Evolutionary conservation across 768 basidiomycete species (phyloP).

Genomic region (Lactarius deliciosus): DNA sequence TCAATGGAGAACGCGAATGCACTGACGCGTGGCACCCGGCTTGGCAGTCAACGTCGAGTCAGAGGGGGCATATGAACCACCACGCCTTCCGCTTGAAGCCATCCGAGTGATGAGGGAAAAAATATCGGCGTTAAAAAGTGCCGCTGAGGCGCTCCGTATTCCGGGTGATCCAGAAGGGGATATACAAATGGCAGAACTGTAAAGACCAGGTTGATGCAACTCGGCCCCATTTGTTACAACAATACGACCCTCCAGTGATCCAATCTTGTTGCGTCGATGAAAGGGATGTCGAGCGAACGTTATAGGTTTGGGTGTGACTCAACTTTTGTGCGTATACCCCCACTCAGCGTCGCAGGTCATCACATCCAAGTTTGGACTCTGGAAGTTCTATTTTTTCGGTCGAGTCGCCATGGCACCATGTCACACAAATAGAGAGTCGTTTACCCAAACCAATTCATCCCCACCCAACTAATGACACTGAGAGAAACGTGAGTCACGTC

Average conservation of each 20-base stretch:
- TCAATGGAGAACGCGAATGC: background rate
- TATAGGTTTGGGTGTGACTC: background rate
- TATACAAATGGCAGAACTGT: conserved; percentile 53
- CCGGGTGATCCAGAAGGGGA: conserved; percentile 42
- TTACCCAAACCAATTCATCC: background rate
- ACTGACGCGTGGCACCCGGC: conserved; percentile 15
- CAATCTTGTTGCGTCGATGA: background rate
- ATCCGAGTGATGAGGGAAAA: conserved; percentile 82
- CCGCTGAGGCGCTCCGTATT: conserved; percentile 56
- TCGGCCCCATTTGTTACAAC: background rate
- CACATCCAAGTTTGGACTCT: background rate
- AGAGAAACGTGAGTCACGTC: background rate
- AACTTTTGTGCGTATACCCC: background rate
- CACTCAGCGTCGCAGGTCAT: background rate
- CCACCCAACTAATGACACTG: background rate
- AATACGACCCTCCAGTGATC: background rate
- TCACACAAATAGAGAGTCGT: background rate
- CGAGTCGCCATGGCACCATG: background rate
- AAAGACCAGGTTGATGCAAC: background rate
- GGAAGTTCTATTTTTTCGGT: background rate
- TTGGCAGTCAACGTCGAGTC: conserved; percentile 82
- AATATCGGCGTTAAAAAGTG: conserved; percentile 56
- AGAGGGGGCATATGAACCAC: conserved; percentile 83
- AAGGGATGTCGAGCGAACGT: background rate
- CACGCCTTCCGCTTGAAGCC: conserved; percentile 78